Evolutionary conservation across 2,329 filamentous ascomycete species (phyloP), one percentile per base, ranked within the genome.

Genomic region (Fonsecaea pedrosoi): DNA sequence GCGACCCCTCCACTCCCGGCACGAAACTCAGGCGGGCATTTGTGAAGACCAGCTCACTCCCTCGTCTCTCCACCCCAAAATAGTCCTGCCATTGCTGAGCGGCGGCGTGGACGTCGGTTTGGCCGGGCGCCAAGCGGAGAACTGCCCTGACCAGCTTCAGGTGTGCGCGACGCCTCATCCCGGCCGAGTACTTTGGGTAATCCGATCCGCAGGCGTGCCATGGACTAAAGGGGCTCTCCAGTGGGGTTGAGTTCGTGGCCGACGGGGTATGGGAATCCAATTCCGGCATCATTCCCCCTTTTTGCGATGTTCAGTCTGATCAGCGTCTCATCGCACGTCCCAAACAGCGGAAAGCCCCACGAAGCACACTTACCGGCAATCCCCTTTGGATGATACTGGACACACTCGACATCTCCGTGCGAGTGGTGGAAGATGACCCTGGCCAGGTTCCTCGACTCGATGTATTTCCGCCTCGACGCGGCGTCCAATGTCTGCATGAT

Each of bases 401-500:
- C 75, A 62, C 77, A 79, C 8, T 76, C 71, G 0, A 71, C 72
- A 34, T 79, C 77, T 6, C 70, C 73, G 21, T 75, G 68, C 21
- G 59, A 56, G 40, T 81, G 75, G 12, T 67, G 70, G 55, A 75
- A 79, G 5, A 82, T 81, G 2, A 81, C 77, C 53, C 76, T 80
- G 0, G 74, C 72, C 25, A 82, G 67, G 0, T 70, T 68, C 2
- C 75, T 74, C 0, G 73, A 68, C 60, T 80, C 76, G 34, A 83
- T 80, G 65, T 78, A 73, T 57, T 74, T 67, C 30, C 77, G 75
- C 25, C 78, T 75, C 55, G 73, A 73, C 21, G 67, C 70, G 6
- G 81, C 81, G 58, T 82, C 77, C 9, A 73, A 69, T 1, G 78
- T 82, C 68, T 83, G 81, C 81, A 83, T 82, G 60, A 82, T 82